Evolutionary conservation across 768 basidiomycete species (phyloP).

Genomic region (Leccinellum albellum): DNA sequence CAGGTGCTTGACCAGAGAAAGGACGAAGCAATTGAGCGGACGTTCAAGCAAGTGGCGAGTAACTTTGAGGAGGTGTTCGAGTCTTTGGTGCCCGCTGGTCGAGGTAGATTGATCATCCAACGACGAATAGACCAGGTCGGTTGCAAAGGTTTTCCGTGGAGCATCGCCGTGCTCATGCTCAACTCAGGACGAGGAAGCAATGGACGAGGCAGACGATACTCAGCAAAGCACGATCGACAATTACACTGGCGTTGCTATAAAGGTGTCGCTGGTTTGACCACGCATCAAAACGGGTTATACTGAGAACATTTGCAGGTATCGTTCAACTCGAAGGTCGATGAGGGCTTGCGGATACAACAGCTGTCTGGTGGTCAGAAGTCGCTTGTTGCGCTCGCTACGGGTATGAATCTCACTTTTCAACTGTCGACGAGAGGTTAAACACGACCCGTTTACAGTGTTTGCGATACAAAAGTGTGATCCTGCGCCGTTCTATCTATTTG

Average conservation of each 20-base stretch:
- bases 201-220: conserved; percentile 69
- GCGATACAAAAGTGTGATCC: conserved; percentile 99
- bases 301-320: conserved; percentile 62
- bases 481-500: conserved; percentile 98
- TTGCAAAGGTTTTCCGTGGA: not conserved
- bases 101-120: conserved; percentile 90
- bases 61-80: conserved; percentile 98
- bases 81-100: conserved; percentile 89
- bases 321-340: conserved; percentile 98
- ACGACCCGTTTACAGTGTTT: conserved; percentile 58
- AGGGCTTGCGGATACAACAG: conserved; percentile 94
- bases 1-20: conserved; percentile 93
- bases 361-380: conserved; percentile 97
- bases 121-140: conserved; percentile 78
- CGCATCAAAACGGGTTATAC: not conserved
- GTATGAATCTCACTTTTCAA: conserved; percentile 35
- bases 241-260: conserved; percentile 96
- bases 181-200: conserved; percentile 58
- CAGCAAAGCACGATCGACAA: conserved; percentile 82
- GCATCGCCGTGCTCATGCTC: not conserved
- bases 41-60: conserved; percentile 95
- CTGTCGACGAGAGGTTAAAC: conserved; percentile 1
- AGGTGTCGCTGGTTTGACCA: conserved; percentile 41
- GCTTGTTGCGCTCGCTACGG: conserved; percentile 90
- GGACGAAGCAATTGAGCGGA: conserved; percentile 97